These are phyloP conservation scores for Colletotrichum sp. DNA, from an alignment of 2,329 filamentous ascomycete species.

Conservation along the genomic window DNA sequence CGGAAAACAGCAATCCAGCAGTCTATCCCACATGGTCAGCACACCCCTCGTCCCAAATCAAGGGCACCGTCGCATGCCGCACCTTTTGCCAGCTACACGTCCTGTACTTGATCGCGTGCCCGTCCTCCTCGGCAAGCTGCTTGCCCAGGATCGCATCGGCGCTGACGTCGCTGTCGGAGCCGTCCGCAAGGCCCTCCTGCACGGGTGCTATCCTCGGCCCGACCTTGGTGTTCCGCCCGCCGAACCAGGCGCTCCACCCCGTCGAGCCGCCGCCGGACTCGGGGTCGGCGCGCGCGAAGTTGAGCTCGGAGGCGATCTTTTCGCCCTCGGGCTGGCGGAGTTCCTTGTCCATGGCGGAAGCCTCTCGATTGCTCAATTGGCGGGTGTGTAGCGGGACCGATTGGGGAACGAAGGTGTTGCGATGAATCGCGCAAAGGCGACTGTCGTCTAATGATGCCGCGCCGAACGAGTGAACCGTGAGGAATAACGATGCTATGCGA, in stretches of 20 bases:
- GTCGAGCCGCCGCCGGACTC: slow-evolving; percentile 17
- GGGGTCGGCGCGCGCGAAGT: neutral
- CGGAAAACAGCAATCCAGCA: slow-evolving; percentile 86
- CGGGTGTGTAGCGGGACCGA: too few species aligned
- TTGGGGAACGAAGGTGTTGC: neutral
- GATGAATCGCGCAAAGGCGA: neutral
- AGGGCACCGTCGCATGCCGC: neutral
- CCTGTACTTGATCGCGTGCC: slow-evolving; percentile 85
- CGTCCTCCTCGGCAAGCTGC: slow-evolving; percentile 79
- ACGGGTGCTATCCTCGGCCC: slow-evolving; percentile 59
- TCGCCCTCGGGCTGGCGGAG: neutral
- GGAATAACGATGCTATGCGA: neutral
- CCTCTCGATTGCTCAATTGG: neutral
- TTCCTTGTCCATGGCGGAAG: slow-evolving; percentile 5
- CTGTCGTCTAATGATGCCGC: neutral
- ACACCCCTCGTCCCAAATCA: fast-evolving
- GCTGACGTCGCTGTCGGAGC: slow-evolving; percentile 49
- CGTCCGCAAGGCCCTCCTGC: slow-evolving; percentile 33
- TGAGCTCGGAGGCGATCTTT: neutral
- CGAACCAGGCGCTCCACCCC: slow-evolving; percentile 31
- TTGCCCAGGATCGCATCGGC: slow-evolving; percentile 56
- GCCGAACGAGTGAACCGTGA: neutral
- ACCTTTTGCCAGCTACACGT: slow-evolving; percentile 90
- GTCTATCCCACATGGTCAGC: slow-evolving; percentile 51
- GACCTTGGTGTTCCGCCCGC: slow-evolving; percentile 44